These are phyloP conservation scores for Rhizopogon roseolus DNA, from an alignment of 768 basidiomycete genomes.

Conservation along the genomic window DNA sequence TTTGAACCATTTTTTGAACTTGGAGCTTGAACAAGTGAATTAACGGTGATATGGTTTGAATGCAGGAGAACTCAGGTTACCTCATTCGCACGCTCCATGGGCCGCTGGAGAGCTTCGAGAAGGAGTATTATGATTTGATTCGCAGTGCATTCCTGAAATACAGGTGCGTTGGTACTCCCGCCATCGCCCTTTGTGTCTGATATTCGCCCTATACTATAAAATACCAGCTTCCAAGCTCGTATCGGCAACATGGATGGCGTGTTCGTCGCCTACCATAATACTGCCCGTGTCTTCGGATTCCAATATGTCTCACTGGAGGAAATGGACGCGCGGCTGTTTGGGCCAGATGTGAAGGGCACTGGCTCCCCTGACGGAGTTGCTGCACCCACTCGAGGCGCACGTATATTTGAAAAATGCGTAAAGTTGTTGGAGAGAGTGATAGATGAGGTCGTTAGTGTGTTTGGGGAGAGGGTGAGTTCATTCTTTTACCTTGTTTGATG, in stretches of 20 bases:
- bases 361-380: constrained; percentile 13
- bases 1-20: neutral
- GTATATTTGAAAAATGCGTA: constrained; percentile 74
- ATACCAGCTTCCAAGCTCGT: constrained; percentile 82
- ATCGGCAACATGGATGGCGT: constrained; percentile 98
- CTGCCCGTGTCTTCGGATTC: constrained; percentile 84
- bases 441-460: constrained; percentile 50
- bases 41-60: neutral
- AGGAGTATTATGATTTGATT: constrained; percentile 92
- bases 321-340: constrained; percentile 83
- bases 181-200: neutral
- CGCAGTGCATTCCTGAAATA: constrained; percentile 95
- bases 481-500: neutral
- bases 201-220: neutral
- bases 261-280: constrained; percentile 85
- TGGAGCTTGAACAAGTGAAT: too few relatives aligned
- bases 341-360: constrained; percentile 25
- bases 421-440: constrained; percentile 63
- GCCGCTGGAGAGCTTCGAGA: constrained; percentile 74
- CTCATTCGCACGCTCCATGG: constrained; percentile 64
- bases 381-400: constrained; percentile 44
- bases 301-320: constrained; percentile 86
- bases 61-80: constrained; percentile 76
- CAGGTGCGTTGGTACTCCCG: constrained; percentile 39
- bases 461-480: constrained; percentile 58